A percentile compares a stretch with the other conserved stretches of the same genome.
phyloP scores from a whole-genome alignment of 148 eudicot species.

The Cornus suecica region DNA sequence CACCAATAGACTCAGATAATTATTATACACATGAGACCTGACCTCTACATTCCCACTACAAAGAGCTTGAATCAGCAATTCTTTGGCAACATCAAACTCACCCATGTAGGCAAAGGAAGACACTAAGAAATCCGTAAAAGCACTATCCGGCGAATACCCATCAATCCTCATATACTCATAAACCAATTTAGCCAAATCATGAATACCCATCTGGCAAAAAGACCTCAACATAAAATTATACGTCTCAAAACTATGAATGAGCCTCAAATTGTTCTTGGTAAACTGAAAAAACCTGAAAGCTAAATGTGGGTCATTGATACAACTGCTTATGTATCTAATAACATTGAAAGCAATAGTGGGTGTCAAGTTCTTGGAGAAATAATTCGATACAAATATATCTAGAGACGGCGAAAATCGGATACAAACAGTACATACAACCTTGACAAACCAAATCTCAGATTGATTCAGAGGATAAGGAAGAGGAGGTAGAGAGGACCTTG shows the following conservation, averaged over 20 bases:
- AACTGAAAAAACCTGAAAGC: conserved; percentile 61
- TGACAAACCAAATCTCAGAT: conserved; percentile 53
- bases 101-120: conserved; percentile 48
- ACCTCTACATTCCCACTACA: conserved; percentile 23
- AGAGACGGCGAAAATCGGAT: conserved; percentile 32
- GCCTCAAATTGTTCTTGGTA: conserved; percentile 43
- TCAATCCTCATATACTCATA: conserved; percentile 60
- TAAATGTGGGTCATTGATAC: conserved; percentile 34
- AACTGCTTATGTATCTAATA: conserved; percentile 26
- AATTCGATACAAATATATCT: conserved; percentile 33
- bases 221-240: conserved; percentile 58
- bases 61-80: conserved; percentile 40
- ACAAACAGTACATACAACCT: conserved; percentile 66
- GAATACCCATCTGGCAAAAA: conserved; percentile 48
- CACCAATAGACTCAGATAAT: conserved; percentile 50
- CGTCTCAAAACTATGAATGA: conserved; percentile 41
- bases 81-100: conserved; percentile 42
- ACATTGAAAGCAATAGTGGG: conserved; percentile 57
- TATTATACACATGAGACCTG: conserved; percentile 54
- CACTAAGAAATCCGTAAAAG: conserved; percentile 36
- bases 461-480: background rate
- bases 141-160: conserved; percentile 45
- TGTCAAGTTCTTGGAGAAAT: conserved; percentile 42
- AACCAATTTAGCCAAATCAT: conserved; percentile 52
- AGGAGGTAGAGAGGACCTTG: conserved; percentile 16